phyloP scores from a whole-genome alignment of 169 alveolate species.

The Eimeria maxima region DNA sequence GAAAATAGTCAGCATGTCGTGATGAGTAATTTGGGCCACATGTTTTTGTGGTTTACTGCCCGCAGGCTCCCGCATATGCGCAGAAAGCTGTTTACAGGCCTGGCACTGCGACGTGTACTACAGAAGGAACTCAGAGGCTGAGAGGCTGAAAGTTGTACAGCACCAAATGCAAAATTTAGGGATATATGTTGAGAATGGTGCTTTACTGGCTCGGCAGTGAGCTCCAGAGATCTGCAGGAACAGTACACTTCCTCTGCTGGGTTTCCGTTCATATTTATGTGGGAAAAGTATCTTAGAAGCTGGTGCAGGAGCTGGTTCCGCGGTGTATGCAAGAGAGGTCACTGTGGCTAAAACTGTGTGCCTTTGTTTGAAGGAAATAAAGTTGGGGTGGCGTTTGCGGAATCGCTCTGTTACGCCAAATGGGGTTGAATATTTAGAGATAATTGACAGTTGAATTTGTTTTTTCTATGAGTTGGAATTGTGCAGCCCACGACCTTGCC shows the following conservation, averaged over 20 bases:
- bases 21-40: neutral
- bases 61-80: conserved; percentile 80
- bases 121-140: conserved; percentile 57
- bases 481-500: neutral
- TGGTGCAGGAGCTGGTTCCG: neutral
- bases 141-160: conserved; percentile 19
- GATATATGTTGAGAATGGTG: neutral
- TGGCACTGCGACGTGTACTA: conserved; percentile 84
- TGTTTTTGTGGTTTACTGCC: neutral
- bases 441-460: neutral
- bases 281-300: neutral
- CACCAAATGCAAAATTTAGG: conserved; percentile 48
- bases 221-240: neutral
- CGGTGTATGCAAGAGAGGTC: neutral
- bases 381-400: neutral
- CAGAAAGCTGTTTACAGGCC: conserved; percentile 75
- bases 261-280: neutral
- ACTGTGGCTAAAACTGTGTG: neutral
- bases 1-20: neutral
- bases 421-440: neutral
- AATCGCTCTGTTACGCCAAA: neutral
- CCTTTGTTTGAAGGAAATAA: neutral
- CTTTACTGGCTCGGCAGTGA: neutral
- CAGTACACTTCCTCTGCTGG: neutral
- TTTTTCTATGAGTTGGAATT: neutral